Conservation (phyloP, 2,329 filamentous ascomycete genomes). For the Phialophora chinensis region DNA sequence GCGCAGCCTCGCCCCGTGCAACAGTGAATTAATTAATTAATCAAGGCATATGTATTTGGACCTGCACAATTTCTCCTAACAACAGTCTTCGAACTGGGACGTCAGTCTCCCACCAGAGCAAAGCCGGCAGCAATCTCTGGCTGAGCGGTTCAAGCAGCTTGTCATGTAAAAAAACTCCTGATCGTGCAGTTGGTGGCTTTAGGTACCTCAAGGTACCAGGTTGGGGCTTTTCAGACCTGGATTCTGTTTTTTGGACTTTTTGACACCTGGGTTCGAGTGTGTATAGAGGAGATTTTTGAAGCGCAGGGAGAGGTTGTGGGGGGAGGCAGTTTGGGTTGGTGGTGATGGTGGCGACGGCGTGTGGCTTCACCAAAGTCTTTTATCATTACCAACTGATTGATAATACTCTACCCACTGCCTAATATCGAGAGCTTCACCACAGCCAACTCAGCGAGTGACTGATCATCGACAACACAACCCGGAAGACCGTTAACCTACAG, state of each 20-base stretch:
- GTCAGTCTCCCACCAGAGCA: background rate
- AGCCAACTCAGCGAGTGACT: conserved; percentile 1
- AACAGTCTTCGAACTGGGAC: background rate
- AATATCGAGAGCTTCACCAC: background rate
- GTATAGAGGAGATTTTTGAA: background rate
- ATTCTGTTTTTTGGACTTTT: conserved; percentile 1
- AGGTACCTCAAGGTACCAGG: background rate
- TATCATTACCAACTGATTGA: background rate
- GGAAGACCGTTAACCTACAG: background rate
- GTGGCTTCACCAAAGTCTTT: background rate
- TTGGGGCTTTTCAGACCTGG: background rate
- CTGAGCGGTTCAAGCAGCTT: background rate
- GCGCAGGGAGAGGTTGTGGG: no score
- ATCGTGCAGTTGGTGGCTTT: background rate
- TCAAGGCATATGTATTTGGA: background rate
- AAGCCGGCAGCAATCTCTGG: background rate
- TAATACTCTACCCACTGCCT: background rate
- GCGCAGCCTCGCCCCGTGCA: background rate
- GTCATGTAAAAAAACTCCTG: conserved; percentile 1
- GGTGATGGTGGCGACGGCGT: background rate
- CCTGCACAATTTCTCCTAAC: background rate
- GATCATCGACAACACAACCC: background rate
- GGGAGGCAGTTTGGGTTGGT: background rate
- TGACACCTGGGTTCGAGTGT: background rate
- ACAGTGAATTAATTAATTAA: background rate